Conservation (phyloP, 202 grass and related monocot species). For the Schoenoplectus triqueter region DNA sequence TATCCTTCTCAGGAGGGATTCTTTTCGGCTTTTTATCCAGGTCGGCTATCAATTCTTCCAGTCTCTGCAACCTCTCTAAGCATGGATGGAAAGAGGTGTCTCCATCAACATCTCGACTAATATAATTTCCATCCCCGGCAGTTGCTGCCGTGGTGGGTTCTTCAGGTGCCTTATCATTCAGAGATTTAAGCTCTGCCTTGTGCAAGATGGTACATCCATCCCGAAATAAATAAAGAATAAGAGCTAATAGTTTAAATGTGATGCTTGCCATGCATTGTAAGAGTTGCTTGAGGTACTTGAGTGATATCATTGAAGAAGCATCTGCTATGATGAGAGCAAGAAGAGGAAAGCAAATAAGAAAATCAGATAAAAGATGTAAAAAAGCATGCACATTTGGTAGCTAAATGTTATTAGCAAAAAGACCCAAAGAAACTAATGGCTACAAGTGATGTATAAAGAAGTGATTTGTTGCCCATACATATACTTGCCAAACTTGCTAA, state of each 20-base stretch:
- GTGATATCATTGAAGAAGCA: neutral
- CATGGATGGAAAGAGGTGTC: conserved; percentile 42
- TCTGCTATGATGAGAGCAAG: neutral
- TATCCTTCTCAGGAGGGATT: conserved; percentile 48
- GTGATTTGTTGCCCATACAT: neutral
- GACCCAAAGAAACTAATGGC: neutral
- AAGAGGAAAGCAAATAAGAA: neutral
- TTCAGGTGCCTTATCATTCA: neutral
- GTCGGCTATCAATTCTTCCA: conserved; percentile 46
- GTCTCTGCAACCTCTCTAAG: conserved; percentile 51
- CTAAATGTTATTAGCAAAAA: neutral
- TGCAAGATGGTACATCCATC: neutral
- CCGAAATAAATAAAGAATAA: conserved; percentile 31
- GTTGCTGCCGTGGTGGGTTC: neutral
- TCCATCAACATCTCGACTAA: conserved; percentile 33
- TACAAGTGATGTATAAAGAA: conserved; percentile 12
- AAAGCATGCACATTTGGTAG: neutral
- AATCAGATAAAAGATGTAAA: conserved; percentile 10
- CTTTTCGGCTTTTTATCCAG: conserved; percentile 36
- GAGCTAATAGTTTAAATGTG: conserved; percentile 32
- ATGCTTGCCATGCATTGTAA: neutral
- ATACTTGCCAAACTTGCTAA: conserved; percentile 8
- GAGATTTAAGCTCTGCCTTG: conserved; percentile 17
- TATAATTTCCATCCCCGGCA: neutral
- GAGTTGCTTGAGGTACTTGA: conserved; percentile 22